Evolutionary conservation across 1,139 yeast genomes (phyloP), one percentile per base, ranked within the genome.

Genomic region (Blastobotrys ciferrii): DNA sequence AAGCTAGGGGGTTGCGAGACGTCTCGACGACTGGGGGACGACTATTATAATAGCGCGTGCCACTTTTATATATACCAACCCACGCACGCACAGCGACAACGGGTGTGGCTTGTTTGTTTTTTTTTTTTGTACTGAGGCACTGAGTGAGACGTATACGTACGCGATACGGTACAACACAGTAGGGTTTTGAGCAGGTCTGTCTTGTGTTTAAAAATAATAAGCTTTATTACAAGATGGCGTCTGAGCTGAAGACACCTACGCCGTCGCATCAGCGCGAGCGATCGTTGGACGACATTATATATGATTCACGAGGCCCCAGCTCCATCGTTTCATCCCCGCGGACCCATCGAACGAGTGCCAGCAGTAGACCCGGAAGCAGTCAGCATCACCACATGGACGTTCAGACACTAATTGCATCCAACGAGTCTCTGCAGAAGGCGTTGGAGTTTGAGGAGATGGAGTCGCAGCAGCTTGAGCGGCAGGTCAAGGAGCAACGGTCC

Each of bases 381-480:
- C 42, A 38, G 31, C 15, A 36, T 17, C 36, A 32, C 14, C 15
- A 36, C 11, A 18, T 12, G 15, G 45, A 47, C 42, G 19, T 41
- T n/a, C 28, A 36, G 14, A 30, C 38, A 19, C 38, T 48, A 28
- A 19, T 25, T 18, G 18, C 30, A 30, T 18, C 42, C 30, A 53
- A 56, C 44, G 62, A 59, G 45, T 50, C 51, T 38, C 52, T 61
- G 37, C 54, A 56, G 42, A 50, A 51, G 38, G 64, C 61, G 5
- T 51, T 61, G 30, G 64, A 60, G n/a, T 52, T 54, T 37, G 66
- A 62, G 42, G 62, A 61, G 46, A 49, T 52, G 45, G 64, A 62
- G 47, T 46, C 59, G 12, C 53, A 51, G 14, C 51, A 51, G 38
- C 55, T 61, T 28, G 60, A 58, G 15, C 53, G 50, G 38, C 44